These are phyloP conservation scores for Claviceps capensis DNA, from an alignment of 2,329 filamentous ascomycete genomes.

Conservation along the genomic window DNA sequence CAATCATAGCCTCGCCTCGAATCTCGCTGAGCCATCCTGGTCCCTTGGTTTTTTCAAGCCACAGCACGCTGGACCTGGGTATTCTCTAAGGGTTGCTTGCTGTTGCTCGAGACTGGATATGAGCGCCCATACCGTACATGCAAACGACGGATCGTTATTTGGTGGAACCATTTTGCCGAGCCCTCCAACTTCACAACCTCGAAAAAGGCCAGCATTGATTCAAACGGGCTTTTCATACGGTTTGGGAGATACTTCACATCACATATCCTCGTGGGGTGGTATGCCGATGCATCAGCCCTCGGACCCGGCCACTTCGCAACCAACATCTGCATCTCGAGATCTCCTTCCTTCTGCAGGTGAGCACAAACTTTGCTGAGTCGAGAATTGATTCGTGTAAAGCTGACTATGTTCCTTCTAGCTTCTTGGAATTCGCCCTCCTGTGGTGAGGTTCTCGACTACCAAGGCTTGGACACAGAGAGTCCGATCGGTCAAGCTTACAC, in stretches of 20 bases:
- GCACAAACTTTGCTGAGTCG: background rate
- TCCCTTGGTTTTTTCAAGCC: background rate
- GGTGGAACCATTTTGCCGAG: constrained; percentile 7
- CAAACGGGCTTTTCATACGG: constrained; percentile 8
- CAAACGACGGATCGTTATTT: constrained; percentile 6
- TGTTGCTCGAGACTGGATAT: constrained; percentile 1
- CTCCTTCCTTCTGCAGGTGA: constrained; percentile 5
- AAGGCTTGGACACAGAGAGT: constrained; percentile 42
- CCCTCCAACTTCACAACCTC: constrained; percentile 7
- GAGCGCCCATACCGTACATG: constrained; percentile 5
- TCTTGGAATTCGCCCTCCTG: constrained; percentile 40
- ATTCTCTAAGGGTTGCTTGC: background rate
- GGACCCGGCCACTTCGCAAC: constrained; percentile 3
- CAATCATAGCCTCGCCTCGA: background rate
- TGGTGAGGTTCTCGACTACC: constrained; percentile 43
- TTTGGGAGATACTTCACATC: constrained; percentile 3
- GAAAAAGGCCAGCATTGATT: constrained; percentile 6
- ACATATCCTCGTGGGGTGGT: constrained; percentile 7
- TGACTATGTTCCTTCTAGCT: constrained; percentile 9
- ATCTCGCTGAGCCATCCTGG: background rate
- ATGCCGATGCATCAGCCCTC: background rate
- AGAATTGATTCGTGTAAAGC: background rate
- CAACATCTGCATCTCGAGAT: constrained; percentile 7
- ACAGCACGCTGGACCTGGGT: background rate
- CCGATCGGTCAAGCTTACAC: constrained; percentile 49